Evolutionary conservation across 495 filamentous ascomycete genomes (phyloP).

Genomic region (Xylaria telfairii): DNA sequence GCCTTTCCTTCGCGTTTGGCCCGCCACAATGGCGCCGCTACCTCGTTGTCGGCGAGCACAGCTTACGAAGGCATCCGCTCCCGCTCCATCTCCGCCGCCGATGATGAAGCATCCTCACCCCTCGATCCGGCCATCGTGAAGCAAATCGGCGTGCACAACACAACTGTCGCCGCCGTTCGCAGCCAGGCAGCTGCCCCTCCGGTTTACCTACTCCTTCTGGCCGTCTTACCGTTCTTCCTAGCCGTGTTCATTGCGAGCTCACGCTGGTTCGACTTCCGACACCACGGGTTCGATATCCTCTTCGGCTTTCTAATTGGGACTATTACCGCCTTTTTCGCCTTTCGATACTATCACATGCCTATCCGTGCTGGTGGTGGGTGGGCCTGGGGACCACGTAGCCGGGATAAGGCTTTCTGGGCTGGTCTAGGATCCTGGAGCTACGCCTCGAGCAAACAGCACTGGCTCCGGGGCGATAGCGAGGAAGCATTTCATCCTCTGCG

Average conservation of each 20-base stretch:
- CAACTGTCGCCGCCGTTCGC: conserved; percentile 52
- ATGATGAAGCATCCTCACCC: conserved; percentile 30
- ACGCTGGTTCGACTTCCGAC: conserved; percentile 80
- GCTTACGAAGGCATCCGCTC: conserved; percentile 36
- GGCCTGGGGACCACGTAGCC: conserved; percentile 61
- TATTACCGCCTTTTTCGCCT: conserved; percentile 54
- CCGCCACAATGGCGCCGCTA: not conserved
- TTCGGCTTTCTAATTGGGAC: conserved; percentile 73
- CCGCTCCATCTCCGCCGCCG: conserved; percentile 26
- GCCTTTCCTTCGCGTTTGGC: conserved; percentile 58
- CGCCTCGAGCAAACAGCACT: conserved; percentile 46
- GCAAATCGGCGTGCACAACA: conserved; percentile 52
- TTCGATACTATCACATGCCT: conserved; percentile 68
- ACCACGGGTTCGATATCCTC: conserved; percentile 89
- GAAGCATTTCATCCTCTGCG: conserved; percentile 36
- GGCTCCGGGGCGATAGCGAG: conserved; percentile 44
- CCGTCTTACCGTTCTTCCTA: conserved; percentile 65
- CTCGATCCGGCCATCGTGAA: conserved; percentile 37
- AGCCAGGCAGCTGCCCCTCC: conserved; percentile 73
- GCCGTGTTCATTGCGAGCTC: conserved; percentile 63
- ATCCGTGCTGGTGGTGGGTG: conserved; percentile 65
- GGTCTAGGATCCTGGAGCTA: conserved; percentile 64
- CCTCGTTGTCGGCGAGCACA: conserved; percentile 23
- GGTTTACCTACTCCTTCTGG: conserved; percentile 71
- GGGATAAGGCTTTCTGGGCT: conserved; percentile 63